Evolutionary conservation across 176 grass and related monocot genomes (phyloP), one percentile per base, ranked within the genome.

Genomic region (Oryza meyeriana): DNA sequence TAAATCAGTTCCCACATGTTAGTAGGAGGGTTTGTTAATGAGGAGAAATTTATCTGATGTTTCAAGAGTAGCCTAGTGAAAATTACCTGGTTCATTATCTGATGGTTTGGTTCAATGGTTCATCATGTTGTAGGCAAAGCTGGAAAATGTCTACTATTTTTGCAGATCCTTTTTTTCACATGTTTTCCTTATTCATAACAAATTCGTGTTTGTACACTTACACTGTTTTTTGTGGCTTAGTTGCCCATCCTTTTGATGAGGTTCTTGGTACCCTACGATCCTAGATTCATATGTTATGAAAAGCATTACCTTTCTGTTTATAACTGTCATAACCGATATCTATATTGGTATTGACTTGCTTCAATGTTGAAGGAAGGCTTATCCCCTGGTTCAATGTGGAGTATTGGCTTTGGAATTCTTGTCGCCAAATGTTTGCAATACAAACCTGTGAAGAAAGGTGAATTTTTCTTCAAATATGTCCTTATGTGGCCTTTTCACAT

Each of bases 401-500:
- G 70, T 83, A 84, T 93, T 80, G 24, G 82, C 34, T 32, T 91
- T 32, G 77, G 87, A 59, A 34, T 79, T 81, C 59, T 90, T 30
- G 73, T 92, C 1, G 93, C 90, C 34, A 99, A 88, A 81, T 81
- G 66, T 75, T 90, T 92, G 34, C 89, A 95, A 41, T 95, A 95
- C 78, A 95, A 90, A 66, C 93, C 93, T 84, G 82, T 94, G 31
- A 95, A 88, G 77, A 99, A 95, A 93, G 96, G 96, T 95, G 29
- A 82, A 14, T 78, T 29, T 35, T 78, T 62, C 28, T 71, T 61
- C 24, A 22, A n/a, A 10, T 38, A 83, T 75, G 20, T 69, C 0
- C 79, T 61, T 79, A 35, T 67, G 48, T 61, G 72, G 17, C 29
- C 20, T 22, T 75, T 80, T 64, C 31, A 40, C 27, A 55, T 57